Evolutionary conservation across 768 basidiomycete genomes (phyloP).

Genomic region (Termitomyces heimii): DNA sequence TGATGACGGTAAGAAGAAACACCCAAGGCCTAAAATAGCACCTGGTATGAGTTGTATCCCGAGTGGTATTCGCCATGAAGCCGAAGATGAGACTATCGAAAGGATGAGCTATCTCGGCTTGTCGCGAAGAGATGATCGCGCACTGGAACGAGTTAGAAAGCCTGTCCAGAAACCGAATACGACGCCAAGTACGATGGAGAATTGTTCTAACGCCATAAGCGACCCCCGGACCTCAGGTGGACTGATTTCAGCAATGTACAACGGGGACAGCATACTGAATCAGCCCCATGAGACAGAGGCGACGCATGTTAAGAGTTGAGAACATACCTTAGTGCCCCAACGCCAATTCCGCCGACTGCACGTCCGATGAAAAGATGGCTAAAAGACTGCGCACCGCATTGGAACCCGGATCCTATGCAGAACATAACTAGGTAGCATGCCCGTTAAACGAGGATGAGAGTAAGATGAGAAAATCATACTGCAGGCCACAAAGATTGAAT

Average conservation of each 20-base stretch:
- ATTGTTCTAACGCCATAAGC: constrained; percentile 73
- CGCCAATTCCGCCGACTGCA: constrained; percentile 72
- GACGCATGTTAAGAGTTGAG: not conserved
- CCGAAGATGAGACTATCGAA: constrained; percentile 46
- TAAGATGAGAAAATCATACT: constrained; percentile 31
- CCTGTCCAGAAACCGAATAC: constrained; percentile 84
- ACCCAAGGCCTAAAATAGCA: constrained; percentile 55
- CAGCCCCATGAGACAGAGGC: not conserved
- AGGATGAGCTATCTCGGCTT: not conserved
- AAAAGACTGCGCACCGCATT: constrained; percentile 53
- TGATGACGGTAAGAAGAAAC: constrained; percentile 53
- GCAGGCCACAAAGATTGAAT: constrained; percentile 64
- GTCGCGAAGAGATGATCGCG: constrained; percentile 13
- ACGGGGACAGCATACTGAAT: constrained; percentile 65
- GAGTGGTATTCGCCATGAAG: constrained; percentile 76
- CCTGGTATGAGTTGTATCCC: constrained; percentile 70
- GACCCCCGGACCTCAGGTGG: constrained; percentile 77
- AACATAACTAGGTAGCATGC: constrained; percentile 46
- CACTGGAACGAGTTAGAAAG: constrained; percentile 62
- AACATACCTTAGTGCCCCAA: constrained; percentile 64
- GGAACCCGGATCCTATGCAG: constrained; percentile 65
- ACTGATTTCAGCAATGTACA: constrained; percentile 84
- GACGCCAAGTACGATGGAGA: constrained; percentile 76
- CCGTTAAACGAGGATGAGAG: not conserved
- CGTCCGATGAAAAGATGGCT: constrained; percentile 61